Evolutionary conservation across 169 alveolate genomes (phyloP), one percentile per base, ranked within the genome.

Genomic region (Blepharisma undulans): DNA sequence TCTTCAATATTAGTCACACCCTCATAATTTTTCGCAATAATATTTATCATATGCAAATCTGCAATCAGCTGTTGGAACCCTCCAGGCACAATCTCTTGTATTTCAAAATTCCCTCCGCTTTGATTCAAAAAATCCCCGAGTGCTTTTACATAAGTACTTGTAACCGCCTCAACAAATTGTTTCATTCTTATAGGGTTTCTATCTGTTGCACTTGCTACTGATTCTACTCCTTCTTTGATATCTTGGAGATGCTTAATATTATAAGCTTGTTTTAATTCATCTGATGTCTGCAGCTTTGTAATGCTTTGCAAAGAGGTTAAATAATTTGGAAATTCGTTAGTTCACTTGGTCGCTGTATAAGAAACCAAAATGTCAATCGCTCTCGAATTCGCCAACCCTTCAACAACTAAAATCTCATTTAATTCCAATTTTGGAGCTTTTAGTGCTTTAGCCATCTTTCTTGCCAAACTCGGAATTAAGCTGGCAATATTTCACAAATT

Each of bases 191-290:
- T 22, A 12, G 34, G 8, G 33, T 82, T 82, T 8, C 89, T 82
- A n/a, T 82, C 89, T 32, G 89, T 82, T 22, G 89, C 29, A n/a
- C 89, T 82, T 0, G 74, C 72, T 18, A 82, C 89, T 34, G 78
- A 21, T 30, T 82, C 89, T 2, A 82, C 34, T 6, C 89, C 89
- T 82, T 82, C 89, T 59, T 82, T 34, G 29, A 82, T 30, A 48
- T 16, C 33, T 32, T 19, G 32, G 30, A 32, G 27, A n/a, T 82
- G 89, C 48, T 82, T 60, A 4, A 22, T 3, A 12, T 82, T 82
- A 4, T 36, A 36, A 22, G 36, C 78, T n/a, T 59, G 25, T 36
- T 82, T 60, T 19, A 82, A 32, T 30, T 82, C 89, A 4, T 59
- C 34, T 22, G 72, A 22, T 0, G 34, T 29, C 86, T 78, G 86